Evolutionary conservation across 2,329 filamentous ascomycete species (phyloP).

Genomic region (Meredithiella fracta): DNA sequence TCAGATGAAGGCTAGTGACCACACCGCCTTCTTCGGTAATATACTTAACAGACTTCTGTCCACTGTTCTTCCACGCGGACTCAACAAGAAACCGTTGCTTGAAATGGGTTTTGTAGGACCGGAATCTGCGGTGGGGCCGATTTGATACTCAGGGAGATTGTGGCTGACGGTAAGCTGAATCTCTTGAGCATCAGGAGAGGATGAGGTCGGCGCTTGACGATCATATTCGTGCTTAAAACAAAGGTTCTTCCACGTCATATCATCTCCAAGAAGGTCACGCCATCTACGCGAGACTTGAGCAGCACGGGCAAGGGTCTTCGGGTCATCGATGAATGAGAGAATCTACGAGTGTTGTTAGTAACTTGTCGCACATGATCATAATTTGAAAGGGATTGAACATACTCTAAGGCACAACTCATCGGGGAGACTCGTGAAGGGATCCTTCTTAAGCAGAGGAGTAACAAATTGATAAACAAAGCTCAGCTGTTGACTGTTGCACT

Average conservation of each 20-base stretch:
- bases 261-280: constrained; percentile 84
- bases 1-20: constrained; percentile 87
- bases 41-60: constrained; percentile 65
- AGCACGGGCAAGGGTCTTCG: constrained; percentile 78
- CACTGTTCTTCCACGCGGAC: constrained; percentile 87
- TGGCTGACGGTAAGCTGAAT: constrained; percentile 15
- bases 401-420: constrained; percentile 85
- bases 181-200: not conserved
- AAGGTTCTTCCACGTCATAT: constrained; percentile 95
- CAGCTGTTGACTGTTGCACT: constrained; percentile 87
- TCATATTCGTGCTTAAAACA: constrained; percentile 90
- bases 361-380: too few relatives aligned
- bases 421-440: constrained; percentile 81
- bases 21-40: constrained; percentile 95
- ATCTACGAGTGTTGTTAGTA: constrained; percentile 38
- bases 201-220: constrained; percentile 36
- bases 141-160: constrained; percentile 17
- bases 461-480: constrained; percentile 96
- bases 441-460: constrained; percentile 83
- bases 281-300: constrained; percentile 93
- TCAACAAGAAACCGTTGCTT: constrained; percentile 96
- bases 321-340: constrained; percentile 91
- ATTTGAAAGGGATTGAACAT: constrained; percentile 16
- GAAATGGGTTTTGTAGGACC: constrained; percentile 90
- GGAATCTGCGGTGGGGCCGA: constrained; percentile 38